Base-by-base conservation (phyloP, 73 alveolate genomes). In the Paramecium tetraurelia region DNA sequence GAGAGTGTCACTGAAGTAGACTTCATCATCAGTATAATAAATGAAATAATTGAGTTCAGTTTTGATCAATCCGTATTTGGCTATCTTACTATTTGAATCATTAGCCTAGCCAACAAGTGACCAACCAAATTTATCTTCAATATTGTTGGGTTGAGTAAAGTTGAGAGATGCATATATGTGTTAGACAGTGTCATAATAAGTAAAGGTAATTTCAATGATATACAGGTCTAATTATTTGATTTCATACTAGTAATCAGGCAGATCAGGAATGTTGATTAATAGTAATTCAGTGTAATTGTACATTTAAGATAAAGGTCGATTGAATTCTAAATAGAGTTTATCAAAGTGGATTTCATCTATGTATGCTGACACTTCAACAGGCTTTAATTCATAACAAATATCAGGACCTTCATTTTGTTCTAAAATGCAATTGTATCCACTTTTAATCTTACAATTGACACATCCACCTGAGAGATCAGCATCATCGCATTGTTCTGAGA, bases 301-400 rank as follows among this genome's bases (percentile, higher is more conserved):
- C 0, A 31, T 18, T 80, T 41, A 80, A 3, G 41, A 21, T 4
- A 80, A 35, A 5, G 75, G 90, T n/a, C 90, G 27, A 80, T 80
- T 35, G 48, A 80, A 80, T 9, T 43, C 29, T 46, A 80, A 33
- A 18, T 31, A 80, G 9, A 80, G 33, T 40, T 29, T 80, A 48
- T 80, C 90, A 80, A 80, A 80, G 27, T 80, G 90, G 3, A 80
- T 80, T 80, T 80, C 70, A 44, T 80, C 90, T 5, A 80, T 80
- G 20, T 5, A 44, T 11, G 77, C 22, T 14, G 57, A 14, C 4
- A 35, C 70, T 24, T 40, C 3, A 2, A 80, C 44, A 41, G 90
- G 76, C 24, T 80, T 18, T 22, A 80, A 41, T 24, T 21, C 20
- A 41, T 80, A 80, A 46, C 90, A 80, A 18, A 80, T 35, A 27